Conservation (phyloP, 805 yeast genomes). For the Lipomyces sp. region DNA sequence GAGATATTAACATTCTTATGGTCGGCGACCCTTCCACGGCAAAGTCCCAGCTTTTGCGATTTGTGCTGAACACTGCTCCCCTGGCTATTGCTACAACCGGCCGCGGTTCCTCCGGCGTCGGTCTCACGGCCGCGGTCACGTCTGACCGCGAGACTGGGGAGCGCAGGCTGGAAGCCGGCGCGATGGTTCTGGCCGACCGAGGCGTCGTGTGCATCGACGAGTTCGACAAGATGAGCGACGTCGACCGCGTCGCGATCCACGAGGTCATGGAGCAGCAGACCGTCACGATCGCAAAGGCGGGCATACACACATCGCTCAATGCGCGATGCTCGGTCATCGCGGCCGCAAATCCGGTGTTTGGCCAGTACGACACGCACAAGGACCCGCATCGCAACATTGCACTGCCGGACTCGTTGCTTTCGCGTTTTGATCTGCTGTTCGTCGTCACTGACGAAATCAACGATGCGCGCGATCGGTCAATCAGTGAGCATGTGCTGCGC, state of each 20-base stretch:
- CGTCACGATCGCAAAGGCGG: slow-evolving; percentile 96
- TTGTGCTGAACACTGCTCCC: slow-evolving; percentile 91
- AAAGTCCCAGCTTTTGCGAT: slow-evolving; percentile 90
- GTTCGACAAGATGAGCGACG: slow-evolving; percentile 96
- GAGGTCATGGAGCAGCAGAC: slow-evolving; percentile 99
- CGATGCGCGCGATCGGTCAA: slow-evolving; percentile 75
- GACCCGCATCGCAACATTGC: slow-evolving; percentile 97
- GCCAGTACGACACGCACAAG: slow-evolving; percentile 92
- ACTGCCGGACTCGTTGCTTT: slow-evolving; percentile 88
- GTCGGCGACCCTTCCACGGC: slow-evolving; percentile 99
- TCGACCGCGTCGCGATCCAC: slow-evolving; percentile 95
- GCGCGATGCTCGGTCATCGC: slow-evolving; percentile 97
- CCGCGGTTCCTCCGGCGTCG: slow-evolving; percentile 99
- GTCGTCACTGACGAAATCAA: slow-evolving; percentile 95
- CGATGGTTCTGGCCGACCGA: slow-evolving; percentile 96
- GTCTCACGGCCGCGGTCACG: slow-evolving; percentile 98
- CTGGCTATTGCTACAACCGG: slow-evolving; percentile 98
- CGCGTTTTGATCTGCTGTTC: slow-evolving; percentile 93
- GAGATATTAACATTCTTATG: slow-evolving; percentile 93
- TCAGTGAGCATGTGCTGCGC: slow-evolving; percentile 90
- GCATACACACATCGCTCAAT: slow-evolving; percentile 91
- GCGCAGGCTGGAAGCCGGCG: slow-evolving; percentile 95
- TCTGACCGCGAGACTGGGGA: slow-evolving; percentile 97
- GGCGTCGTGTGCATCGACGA: slow-evolving; percentile 98
- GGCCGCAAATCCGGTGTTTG: slow-evolving; percentile 96